Percentiles rank a stretch among this genome's conserved stretches.
phyloP scores from a whole-genome alignment of 2,329 filamentous ascomycete genomes.

The Alternaria novae-zelandiae region DNA sequence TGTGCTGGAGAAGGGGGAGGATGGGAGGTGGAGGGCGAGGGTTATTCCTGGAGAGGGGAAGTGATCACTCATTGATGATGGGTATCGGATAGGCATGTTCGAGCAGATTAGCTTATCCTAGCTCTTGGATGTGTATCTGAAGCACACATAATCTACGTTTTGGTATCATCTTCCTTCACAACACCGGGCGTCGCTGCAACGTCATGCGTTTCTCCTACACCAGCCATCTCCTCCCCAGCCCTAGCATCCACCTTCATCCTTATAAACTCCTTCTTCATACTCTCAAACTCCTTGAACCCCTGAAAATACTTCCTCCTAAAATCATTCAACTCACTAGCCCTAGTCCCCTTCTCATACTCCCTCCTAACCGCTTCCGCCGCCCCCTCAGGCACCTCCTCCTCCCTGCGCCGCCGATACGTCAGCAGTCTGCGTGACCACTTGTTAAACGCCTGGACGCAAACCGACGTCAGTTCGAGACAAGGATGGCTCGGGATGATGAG shows the following conservation, averaged over 20 bases:
- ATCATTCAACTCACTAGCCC: conserved; percentile 70
- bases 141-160: neutral
- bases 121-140: neutral
- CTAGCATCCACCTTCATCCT: conserved; percentile 25
- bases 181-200: neutral
- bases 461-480: conserved; percentile 72
- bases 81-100: neutral
- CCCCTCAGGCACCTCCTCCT: conserved; percentile 57
- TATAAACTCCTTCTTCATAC: conserved; percentile 37
- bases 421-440: conserved; percentile 92
- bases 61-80: neutral
- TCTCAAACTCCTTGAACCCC: conserved; percentile 47
- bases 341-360: conserved; percentile 53
- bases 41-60: neutral
- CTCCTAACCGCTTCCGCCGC: conserved; percentile 28
- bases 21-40: neutral
- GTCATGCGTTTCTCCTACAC: neutral
- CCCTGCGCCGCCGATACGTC: conserved; percentile 77
- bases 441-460: conserved; percentile 87
- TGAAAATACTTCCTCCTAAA: conserved; percentile 66
- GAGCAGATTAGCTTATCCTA: fast-evolving
- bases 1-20: neutral
- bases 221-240: neutral
- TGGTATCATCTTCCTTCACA: neutral
- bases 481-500: conserved; percentile 79